Base-by-base conservation (phyloP, 2,329 filamentous ascomycete genomes). In the Pezicula radicicola region DNA sequence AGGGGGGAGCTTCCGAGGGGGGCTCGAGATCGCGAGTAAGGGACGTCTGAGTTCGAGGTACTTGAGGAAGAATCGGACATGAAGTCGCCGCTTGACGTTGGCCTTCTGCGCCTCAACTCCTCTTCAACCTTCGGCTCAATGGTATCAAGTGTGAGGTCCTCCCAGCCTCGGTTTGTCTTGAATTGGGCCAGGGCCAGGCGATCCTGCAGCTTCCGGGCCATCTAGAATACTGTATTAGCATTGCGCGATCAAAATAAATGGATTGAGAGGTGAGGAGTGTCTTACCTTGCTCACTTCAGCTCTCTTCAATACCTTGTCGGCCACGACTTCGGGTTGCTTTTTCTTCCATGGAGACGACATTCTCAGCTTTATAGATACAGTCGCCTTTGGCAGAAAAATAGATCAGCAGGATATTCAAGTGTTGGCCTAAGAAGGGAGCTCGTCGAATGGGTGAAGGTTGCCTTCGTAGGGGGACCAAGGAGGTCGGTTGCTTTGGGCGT, bases 131-230 rank as follows among this genome's bases (percentile, higher is more conserved):
- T 88, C 48, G 91, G 90, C 72, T 96, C 91, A 72, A 96, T 90
- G 55, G 79, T 85, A 68, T 91, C 89, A 65, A 95, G 83, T 57
- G 88, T 89, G 68, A 96, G 81, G 70, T 94, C 89, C 72, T 97
- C 88, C 86, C 91, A 95, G 68, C 92, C 92, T 75, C 96, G 88
- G 73, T 95, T 91, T 61, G 94, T 91, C 75, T 97, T 97, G 81
- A 97, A 94, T 72, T 95, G 94, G 68, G 94, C 94, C 58, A 97
- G 84, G 53, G 94, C 93, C 54, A 99, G 84, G 58, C 93, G 90
- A 75, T 96, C 91, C 74, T 97, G 91, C 50, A 99, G 79, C 66
- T 88, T 89, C 68, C 93, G 82, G 63, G 92, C 94, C 76, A 99
- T 96, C 94, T 97, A 68, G 50, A 49, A 42, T 46, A 27, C 28